phyloP scores from a whole-genome alignment of 2,329 filamentous ascomycete genomes.

The Monilinia vaccinii-corymbosi region DNA sequence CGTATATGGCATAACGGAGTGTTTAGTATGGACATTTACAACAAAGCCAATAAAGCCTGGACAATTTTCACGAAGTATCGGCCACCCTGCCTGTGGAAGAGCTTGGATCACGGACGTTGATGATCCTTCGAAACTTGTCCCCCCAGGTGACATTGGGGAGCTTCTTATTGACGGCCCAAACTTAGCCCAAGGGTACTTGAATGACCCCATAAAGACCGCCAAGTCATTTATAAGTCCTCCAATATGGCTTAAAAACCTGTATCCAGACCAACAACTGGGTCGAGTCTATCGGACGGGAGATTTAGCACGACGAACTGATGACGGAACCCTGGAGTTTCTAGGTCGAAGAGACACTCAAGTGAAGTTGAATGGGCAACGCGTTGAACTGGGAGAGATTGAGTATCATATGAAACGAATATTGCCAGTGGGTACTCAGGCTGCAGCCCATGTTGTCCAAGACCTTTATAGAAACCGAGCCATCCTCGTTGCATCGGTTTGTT shows the following conservation, averaged over 20 bases:
- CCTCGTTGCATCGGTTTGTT: not conserved
- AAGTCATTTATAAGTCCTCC: constrained; percentile 30
- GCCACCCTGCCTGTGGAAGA: not conserved
- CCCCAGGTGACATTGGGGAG: not conserved
- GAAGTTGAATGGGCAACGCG: not conserved
- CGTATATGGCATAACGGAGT: constrained; percentile 30
- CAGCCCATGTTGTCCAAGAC: not conserved
- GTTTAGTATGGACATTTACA: not conserved
- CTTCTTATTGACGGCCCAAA: constrained; percentile 32
- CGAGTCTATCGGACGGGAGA: not conserved
- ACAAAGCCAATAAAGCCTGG: not conserved
- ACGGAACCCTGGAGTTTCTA: not conserved
- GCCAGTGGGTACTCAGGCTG: not conserved
- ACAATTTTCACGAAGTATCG: not conserved
- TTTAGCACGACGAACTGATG: not conserved
- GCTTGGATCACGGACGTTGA: not conserved
- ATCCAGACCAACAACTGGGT: too few relatives aligned
- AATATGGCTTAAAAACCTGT: constrained; percentile 22
- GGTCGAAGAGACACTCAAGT: not conserved
- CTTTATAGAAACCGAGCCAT: not conserved
- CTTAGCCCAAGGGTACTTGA: constrained; percentile 33
- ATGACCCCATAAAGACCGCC: constrained; percentile 30
- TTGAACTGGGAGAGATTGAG: not conserved
- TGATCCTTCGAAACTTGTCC: not conserved
- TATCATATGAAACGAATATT: not conserved